These are phyloP conservation scores for Boletus edulis DNA, from an alignment of 768 basidiomycete genomes.

Conservation along the genomic window DNA sequence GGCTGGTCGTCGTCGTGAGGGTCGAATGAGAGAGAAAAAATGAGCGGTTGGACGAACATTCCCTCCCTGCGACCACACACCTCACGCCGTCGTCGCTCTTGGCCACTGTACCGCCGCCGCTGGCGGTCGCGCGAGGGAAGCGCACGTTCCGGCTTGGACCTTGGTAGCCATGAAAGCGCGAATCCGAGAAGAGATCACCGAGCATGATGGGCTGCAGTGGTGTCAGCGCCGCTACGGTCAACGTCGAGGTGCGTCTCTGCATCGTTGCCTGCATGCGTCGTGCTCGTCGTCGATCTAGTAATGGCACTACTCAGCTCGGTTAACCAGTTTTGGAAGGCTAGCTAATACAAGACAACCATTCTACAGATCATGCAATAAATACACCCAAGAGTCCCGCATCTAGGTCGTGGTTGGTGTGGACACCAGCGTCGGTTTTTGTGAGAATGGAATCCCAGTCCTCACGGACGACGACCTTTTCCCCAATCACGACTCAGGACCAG, in stretches of 20 bases:
- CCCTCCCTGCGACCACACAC: constrained; percentile 76
- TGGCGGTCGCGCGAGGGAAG: constrained; percentile 54
- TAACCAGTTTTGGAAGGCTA: constrained; percentile 9
- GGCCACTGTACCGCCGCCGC: constrained; percentile 65
- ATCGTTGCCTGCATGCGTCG: constrained; percentile 16
- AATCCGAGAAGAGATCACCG: constrained; percentile 39
- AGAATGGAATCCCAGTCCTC: too few relatives aligned
- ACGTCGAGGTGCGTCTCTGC: constrained; percentile 28
- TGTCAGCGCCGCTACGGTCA: constrained; percentile 5
- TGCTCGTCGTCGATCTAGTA: too few relatives aligned
- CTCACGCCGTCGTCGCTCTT: constrained; percentile 63
- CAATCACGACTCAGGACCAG: neutral
- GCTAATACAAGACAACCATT: too few relatives aligned
- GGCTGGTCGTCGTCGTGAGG: constrained; percentile 36
- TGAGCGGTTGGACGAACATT: constrained; percentile 48
- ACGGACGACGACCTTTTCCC: too few relatives aligned
- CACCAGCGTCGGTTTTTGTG: too few relatives aligned
- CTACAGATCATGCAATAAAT: neutral
- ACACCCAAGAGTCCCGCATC: neutral
- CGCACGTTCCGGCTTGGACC: constrained; percentile 54
- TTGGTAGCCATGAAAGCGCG: constrained; percentile 42
- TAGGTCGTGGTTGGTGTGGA: neutral
- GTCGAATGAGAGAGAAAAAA: neutral
- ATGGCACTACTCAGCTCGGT: neutral
- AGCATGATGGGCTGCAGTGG: constrained; percentile 4